Evolutionary conservation across 371 early-diverging fungal species (phyloP).

Genomic region (Blakeslea trispora): DNA sequence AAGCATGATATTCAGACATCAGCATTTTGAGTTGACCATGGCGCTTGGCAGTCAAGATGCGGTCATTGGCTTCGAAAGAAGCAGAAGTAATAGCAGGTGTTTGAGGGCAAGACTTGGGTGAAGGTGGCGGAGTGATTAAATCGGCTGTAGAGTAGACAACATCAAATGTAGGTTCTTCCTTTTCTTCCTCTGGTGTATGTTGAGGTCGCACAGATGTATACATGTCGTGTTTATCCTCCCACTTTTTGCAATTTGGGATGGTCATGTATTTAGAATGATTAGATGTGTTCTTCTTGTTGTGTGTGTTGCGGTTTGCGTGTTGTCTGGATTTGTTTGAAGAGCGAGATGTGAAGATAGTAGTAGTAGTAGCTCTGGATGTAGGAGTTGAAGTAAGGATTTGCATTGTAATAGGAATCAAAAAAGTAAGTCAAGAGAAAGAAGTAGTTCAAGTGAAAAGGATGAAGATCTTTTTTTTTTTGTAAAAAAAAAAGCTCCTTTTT

Average conservation of each 20-base stretch:
- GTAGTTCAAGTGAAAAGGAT: constrained; percentile 8
- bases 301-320: neutral
- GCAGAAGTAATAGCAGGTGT: constrained; percentile 2
- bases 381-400: constrained; percentile 22
- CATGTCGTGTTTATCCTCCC: constrained; percentile 6
- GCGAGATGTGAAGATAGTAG: constrained; percentile 4
- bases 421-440: constrained; percentile 3
- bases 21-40: constrained; percentile 40
- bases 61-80: constrained; percentile 32
- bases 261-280: neutral
- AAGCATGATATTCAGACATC: constrained; percentile 30
- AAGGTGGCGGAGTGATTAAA: constrained; percentile 37
- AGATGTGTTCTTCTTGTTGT: neutral
- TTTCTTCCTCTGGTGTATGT: constrained; percentile 18
- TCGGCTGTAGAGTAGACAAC: constrained; percentile 18
- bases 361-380: constrained; percentile 18
- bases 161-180: constrained; percentile 17
- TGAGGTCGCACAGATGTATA: constrained; percentile 1
- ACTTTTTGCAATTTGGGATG: constrained; percentile 9
- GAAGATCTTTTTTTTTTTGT: constrained; percentile 12
- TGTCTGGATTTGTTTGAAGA: constrained; percentile 8
- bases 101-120: constrained; percentile 26
- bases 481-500: constrained; percentile 4
- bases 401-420: constrained; percentile 17
- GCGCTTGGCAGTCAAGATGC: constrained; percentile 37